Percentiles rank a stretch among this genome's conserved stretches.
phyloP scores from a whole-genome alignment of 257 asterid species.

The Capsicum rhomboideum region DNA sequence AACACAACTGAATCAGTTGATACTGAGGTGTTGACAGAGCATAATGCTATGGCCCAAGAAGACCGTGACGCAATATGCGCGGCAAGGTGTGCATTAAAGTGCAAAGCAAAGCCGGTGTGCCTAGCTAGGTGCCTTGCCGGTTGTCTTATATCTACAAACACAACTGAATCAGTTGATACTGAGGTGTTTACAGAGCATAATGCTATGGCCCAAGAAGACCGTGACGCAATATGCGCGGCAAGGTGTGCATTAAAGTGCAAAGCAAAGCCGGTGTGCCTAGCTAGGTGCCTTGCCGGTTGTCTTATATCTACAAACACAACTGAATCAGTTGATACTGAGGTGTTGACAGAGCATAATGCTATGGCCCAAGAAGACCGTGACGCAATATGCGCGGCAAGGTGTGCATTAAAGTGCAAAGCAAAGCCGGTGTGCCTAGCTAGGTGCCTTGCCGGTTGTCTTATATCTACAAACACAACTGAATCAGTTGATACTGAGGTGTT shows the following conservation, averaged over 20 bases:
- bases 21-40: not conserved
- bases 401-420: not conserved
- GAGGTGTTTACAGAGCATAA: not conserved
- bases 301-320: too few relatives aligned
- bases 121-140: not conserved
- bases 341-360: not conserved
- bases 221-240: not conserved
- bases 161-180: not conserved
- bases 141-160: not conserved
- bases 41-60: not conserved
- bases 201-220: not conserved
- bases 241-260: fast-evolving
- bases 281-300: not conserved
- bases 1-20: too few relatives aligned
- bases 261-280: not conserved
- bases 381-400: not conserved
- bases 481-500: not conserved
- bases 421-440: not conserved
- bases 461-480: too few relatives aligned
- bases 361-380: not conserved
- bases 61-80: not conserved
- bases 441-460: not conserved
- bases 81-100: not conserved
- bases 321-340: not conserved
- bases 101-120: not conserved